Conservation (phyloP, 1,139 yeast genomes). For the Kodamaea arcana region DNA sequence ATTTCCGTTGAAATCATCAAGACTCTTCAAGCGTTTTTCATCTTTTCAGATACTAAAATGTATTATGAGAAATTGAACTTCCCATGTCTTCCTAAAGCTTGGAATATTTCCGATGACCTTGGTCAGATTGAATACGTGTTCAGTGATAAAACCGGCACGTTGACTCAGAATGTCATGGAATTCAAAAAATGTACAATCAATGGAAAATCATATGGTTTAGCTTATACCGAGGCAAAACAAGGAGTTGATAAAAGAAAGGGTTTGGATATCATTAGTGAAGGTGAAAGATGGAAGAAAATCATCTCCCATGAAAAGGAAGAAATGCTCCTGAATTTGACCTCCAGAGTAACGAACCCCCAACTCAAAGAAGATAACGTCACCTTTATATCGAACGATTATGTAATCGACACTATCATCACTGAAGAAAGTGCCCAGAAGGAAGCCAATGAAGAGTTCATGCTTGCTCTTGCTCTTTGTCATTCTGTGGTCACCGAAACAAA, state of each 20-base stretch:
- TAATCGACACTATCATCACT: slow-evolving; percentile 31
- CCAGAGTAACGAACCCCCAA: slow-evolving; percentile 51
- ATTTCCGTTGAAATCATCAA: slow-evolving; percentile 94
- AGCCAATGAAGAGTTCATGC: slow-evolving; percentile 75
- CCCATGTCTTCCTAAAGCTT: slow-evolving; percentile 93
- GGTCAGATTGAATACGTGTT: slow-evolving; percentile 96
- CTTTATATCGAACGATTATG: slow-evolving; percentile 67
- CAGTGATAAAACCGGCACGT: slow-evolving; percentile 95
- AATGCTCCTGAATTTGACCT: slow-evolving; percentile 58
- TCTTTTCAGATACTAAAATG: slow-evolving; percentile 83
- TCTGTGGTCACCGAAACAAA: slow-evolving; percentile 80
- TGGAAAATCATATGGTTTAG: slow-evolving; percentile 87
- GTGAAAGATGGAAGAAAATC: slow-evolving; percentile 54
- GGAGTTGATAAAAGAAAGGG: slow-evolving; percentile 91
- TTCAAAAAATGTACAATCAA: slow-evolving; percentile 88
- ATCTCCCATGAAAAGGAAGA: slow-evolving; percentile 59
- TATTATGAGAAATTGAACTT: slow-evolving; percentile 81
- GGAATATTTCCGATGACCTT: slow-evolving; percentile 96
- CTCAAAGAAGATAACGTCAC: slow-evolving; percentile 65
- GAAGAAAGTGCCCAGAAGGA: slow-evolving; percentile 53
- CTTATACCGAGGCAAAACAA: slow-evolving; percentile 93
- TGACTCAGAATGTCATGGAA: slow-evolving; percentile 96
- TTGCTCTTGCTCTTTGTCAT: slow-evolving; percentile 86
- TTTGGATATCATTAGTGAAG: slow-evolving; percentile 67
- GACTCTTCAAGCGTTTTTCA: slow-evolving; percentile 90